A percentile compares a stretch with the other conserved stretches of the same genome.
These are phyloP conservation scores for Aspergillus nanangensis DNA, from an alignment of 495 filamentous ascomycete genomes.

Conservation along the genomic window DNA sequence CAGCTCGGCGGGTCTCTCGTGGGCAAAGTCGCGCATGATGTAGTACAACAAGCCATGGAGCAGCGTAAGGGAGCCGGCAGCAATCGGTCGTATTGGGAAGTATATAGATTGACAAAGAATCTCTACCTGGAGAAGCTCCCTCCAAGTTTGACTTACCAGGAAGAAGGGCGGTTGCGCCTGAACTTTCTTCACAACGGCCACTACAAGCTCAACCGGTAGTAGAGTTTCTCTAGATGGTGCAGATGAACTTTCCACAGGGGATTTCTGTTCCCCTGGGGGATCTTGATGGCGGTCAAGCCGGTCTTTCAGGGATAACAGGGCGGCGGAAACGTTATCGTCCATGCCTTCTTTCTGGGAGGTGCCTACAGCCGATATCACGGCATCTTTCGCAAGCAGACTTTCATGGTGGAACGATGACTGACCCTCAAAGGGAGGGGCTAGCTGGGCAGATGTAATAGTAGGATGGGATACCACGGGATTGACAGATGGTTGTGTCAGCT, in stretches of 20 bases:
- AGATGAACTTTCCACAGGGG: neutral
- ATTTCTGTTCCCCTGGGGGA: neutral
- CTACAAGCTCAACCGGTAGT: conserved; percentile 19
- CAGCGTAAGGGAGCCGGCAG: conserved; percentile 13
- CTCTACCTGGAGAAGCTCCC: conserved; percentile 14
- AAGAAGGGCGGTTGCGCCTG: conserved; percentile 22
- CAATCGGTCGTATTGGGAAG: conserved; percentile 16
- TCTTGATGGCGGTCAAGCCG: conserved; percentile 14
- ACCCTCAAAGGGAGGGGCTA: conserved; percentile 20
- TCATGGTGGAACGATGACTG: conserved; percentile 25
- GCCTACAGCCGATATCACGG: conserved; percentile 17
- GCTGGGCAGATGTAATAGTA: conserved; percentile 7
- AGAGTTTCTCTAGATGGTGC: conserved; percentile 8
- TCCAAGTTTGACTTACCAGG: conserved; percentile 23
- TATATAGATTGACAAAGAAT: conserved; percentile 21
- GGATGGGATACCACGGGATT: conserved; percentile 2
- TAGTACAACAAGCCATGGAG: conserved; percentile 20
- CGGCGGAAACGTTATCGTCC: conserved; percentile 18
- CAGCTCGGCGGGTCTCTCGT: conserved; percentile 16
- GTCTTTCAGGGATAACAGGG: conserved; percentile 13
- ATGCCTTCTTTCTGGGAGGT: conserved; percentile 3
- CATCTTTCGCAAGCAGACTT: conserved; percentile 20
- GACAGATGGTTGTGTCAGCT: conserved; percentile 9
- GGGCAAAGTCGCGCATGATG: conserved; percentile 21
- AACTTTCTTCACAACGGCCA: conserved; percentile 18